Base-by-base conservation (phyloP, 1,284 basidiomycete genomes). In the Dichomitus squalens region DNA sequence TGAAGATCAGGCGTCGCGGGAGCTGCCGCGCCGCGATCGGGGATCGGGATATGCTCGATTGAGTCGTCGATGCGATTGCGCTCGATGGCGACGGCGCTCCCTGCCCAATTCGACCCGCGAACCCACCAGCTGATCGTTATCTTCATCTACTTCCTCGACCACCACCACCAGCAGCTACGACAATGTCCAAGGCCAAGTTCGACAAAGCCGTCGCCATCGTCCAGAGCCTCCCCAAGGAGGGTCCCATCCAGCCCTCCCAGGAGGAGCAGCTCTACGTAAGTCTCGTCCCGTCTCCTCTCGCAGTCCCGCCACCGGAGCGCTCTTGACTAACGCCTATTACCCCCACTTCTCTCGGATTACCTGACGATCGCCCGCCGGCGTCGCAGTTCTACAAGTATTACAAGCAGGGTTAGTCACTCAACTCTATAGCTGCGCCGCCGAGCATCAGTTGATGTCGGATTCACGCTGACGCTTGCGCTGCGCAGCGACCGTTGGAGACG, bases 371-470 rank as follows among this genome's bases (percentile, higher is more conserved):
- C 16, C 25, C 36, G 23, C 16, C 35, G 49, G 20, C 49, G 35
- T 36, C 49, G 44, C 70, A 96, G 95, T 96, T 96, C 81, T 97
- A 98, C 82, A 84, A 83, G 68, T 85, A 89, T 73, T 97, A 82
- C 83, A 98, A 97, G 82, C 94, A 96, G 81, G 91, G 91, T 90
- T 49, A 53, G 56, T 41, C 50, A 34, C 27, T 25, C 49, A 11
- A 1, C 29, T 47, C 20, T 44, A n/a, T 31, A 43, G 21, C 49
- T 29, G 33, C 31, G 27, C 18, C 12, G 20, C 29, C 29, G 55
- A 36, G 71, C 46, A 47, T 49, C 53, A 56, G 44, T 43, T 52
- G 41, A 48, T 14, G 34, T 55, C 31, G 44, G 25, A 20, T 41
- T 48, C 36, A 47, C 36, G 31, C 40, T 53, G 55, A 58, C 49